These are phyloP conservation scores for Tulasnella sp. DNA, from an alignment of 768 basidiomycete species.

Conservation along the genomic window DNA sequence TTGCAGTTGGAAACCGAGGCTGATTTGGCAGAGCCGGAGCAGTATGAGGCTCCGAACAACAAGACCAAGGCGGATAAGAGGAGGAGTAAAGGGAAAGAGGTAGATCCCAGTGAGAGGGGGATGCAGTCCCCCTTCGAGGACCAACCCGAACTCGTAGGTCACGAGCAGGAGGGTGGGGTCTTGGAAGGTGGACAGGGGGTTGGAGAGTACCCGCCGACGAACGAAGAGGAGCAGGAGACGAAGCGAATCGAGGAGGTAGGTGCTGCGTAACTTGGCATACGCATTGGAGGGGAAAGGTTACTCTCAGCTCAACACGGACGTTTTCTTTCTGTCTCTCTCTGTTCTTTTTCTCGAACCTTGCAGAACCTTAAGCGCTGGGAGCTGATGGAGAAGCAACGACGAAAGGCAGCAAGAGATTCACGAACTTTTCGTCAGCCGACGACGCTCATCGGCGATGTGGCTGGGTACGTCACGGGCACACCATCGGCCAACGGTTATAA, in stretches of 20 bases:
- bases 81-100: conserved; percentile 24
- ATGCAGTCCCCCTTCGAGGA: conserved; percentile 8
- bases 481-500: not conserved
- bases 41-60: not conserved
- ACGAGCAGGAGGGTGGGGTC: conserved; percentile 26
- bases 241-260: conserved; percentile 62
- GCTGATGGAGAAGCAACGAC: conserved; percentile 58
- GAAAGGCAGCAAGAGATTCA: conserved; percentile 61
- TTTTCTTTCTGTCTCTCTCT: not conserved
- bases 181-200: conserved; percentile 20
- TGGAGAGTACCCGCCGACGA: conserved; percentile 52
- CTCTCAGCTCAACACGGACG: not conserved
- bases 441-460: conserved; percentile 8
- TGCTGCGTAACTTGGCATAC: conserved; percentile 8
- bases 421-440: conserved; percentile 13
- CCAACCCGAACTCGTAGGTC: conserved; percentile 25
- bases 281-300: not conserved
- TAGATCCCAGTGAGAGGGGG: conserved; percentile 7
- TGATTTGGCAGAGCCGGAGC: not conserved
- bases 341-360: not conserved
- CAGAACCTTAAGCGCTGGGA: conserved; percentile 76
- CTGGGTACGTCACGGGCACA: not conserved
- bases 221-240: conserved; percentile 56
- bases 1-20: conserved; percentile 6
- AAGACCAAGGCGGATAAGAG: not conserved